Evolutionary conservation across 345 rosid genomes (phyloP).

Genomic region (Corchorus capsularis): DNA sequence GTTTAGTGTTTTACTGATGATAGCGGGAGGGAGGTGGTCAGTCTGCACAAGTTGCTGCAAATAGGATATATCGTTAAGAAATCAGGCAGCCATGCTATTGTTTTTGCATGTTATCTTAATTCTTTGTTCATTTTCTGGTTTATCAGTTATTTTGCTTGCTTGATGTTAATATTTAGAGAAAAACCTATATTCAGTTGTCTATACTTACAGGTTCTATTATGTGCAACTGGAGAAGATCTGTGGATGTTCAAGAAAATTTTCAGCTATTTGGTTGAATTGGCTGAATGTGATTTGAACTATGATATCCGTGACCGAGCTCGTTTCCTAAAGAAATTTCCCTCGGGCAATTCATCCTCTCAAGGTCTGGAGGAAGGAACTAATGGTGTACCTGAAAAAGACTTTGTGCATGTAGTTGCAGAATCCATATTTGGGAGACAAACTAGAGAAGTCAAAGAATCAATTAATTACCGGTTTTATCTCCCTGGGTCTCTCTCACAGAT

Average conservation of each 20-base stretch:
- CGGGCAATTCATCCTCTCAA: slow-evolving; percentile 39
- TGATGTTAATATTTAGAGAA: slow-evolving; percentile 19
- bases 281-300: slow-evolving; percentile 77
- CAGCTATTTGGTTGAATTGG: slow-evolving; percentile 81
- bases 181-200: slow-evolving; percentile 15
- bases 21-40: background rate
- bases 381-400: slow-evolving; percentile 37
- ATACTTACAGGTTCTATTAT: slow-evolving; percentile 55
- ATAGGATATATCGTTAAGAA: slow-evolving; percentile 13
- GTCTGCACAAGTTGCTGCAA: background rate
- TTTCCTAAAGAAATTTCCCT: slow-evolving; percentile 58
- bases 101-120: slow-evolving; percentile 6
- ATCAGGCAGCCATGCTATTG: slow-evolving; percentile 9
- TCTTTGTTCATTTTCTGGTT: background rate
- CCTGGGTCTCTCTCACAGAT: slow-evolving; percentile 97
- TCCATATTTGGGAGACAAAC: slow-evolving; percentile 56
- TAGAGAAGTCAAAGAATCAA: slow-evolving; percentile 40
- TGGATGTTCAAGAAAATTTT: slow-evolving; percentile 50
- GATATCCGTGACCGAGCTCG: slow-evolving; percentile 96
- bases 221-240: slow-evolving; percentile 55
- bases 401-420: slow-evolving; percentile 49
- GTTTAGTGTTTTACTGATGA: background rate
- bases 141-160: slow-evolving; percentile 18
- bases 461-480: slow-evolving; percentile 71
- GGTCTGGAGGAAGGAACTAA: slow-evolving; percentile 42